These are phyloP conservation scores for Spirogloea muscicola DNA, from an alignment of 139 green algal species.

Conservation along the genomic window DNA sequence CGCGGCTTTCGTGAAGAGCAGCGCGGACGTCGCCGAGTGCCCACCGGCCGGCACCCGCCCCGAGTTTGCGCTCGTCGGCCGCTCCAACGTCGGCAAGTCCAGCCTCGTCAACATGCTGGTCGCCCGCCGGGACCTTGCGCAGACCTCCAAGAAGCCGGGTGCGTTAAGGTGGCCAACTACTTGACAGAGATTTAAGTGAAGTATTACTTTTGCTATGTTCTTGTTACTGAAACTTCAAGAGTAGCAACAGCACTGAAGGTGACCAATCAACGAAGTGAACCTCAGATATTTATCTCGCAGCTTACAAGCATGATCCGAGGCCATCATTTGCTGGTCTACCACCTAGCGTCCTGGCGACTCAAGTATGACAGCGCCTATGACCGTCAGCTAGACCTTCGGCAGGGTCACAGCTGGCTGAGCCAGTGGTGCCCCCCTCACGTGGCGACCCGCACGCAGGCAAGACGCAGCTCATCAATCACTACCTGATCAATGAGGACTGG, in stretches of 20 bases:
- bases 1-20: conserved; percentile 65
- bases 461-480: conserved; percentile 94
- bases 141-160: conserved; percentile 91
- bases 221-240: neutral
- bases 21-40: conserved; percentile 62
- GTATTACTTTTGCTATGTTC: neutral
- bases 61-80: conserved; percentile 94
- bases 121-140: conserved; percentile 64
- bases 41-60: conserved; percentile 53
- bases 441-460: conserved; percentile 69
- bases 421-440: neutral
- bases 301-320: neutral
- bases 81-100: conserved; percentile 96
- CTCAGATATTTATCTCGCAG: neutral
- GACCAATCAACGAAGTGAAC: neutral
- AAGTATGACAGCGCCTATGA: neutral
- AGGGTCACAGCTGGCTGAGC: no score
- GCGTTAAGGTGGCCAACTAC: no score
- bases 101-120: conserved; percentile 95
- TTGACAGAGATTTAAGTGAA: no score
- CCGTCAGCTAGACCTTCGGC: neutral
- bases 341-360: neutral
- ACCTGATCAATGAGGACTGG: conserved; percentile 88
- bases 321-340: neutral
- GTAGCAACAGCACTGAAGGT: neutral